Evolutionary conservation across 2,329 filamentous ascomycete species (phyloP).

Genomic region (Pseudocercospora vitis): DNA sequence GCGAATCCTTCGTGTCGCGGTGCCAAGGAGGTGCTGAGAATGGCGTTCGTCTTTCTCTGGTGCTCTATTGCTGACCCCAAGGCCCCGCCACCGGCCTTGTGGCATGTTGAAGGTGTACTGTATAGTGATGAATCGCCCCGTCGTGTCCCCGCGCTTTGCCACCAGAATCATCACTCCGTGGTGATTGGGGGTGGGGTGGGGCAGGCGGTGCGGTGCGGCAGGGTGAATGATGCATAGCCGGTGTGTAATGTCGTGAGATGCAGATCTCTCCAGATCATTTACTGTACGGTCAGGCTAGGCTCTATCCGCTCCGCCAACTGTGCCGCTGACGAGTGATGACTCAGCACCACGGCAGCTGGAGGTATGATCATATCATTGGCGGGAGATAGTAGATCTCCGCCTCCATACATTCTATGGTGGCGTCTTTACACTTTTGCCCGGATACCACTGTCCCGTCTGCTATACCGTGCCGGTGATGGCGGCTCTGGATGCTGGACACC

Average conservation of each 20-base stretch:
- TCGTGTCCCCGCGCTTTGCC: too few species aligned
- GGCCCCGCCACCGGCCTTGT: neutral
- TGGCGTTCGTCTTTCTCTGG: neutral
- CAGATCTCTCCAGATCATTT: neutral
- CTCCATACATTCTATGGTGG: neutral
- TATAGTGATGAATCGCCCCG: too few species aligned
- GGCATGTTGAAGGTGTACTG: neutral
- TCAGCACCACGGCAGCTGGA: neutral
- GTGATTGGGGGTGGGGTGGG: neutral
- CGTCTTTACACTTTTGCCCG: conserved; percentile 1
- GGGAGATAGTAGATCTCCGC: neutral
- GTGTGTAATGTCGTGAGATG: neutral
- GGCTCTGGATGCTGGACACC: too few species aligned
- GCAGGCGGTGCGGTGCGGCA: neutral
- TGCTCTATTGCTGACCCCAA: neutral
- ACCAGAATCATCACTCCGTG: neutral
- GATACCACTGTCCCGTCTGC: neutral
- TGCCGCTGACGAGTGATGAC: conserved; percentile 1
- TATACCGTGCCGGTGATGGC: too few species aligned
- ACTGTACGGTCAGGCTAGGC: too few species aligned
- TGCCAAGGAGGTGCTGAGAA: neutral
- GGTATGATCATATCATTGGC: too few species aligned
- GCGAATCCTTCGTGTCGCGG: neutral
- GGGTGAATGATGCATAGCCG: neutral
- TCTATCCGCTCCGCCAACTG: conserved; percentile 2